phyloP scores from a whole-genome alignment of 768 basidiomycete species.

The Inosperma sp. region DNA sequence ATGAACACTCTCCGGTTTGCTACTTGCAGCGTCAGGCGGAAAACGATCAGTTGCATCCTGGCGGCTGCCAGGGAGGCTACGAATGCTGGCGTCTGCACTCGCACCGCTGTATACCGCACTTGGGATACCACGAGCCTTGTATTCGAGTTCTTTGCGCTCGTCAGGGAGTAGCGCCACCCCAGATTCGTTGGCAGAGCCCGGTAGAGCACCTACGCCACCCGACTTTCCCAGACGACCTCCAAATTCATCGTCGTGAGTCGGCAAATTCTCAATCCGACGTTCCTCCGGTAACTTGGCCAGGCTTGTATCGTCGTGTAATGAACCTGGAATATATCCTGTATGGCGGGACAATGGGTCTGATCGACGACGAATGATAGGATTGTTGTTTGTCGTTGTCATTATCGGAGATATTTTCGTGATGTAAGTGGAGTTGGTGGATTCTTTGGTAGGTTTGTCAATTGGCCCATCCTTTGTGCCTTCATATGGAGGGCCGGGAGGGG shows the following conservation, averaged over 20 bases:
- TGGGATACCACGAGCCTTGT: neutral
- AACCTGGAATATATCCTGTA: conserved; percentile 3
- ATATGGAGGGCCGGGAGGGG: conserved; percentile 5
- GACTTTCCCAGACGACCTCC: neutral
- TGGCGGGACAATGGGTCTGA: neutral
- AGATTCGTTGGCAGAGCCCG: conserved; percentile 1
- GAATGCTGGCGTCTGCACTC: conserved; percentile 6
- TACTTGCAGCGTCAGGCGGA: neutral
- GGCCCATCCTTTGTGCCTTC: conserved; percentile 6
- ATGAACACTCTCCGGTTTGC: too few species aligned
- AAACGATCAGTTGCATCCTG: neutral
- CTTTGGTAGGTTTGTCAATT: neutral
- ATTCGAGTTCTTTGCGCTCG: neutral
- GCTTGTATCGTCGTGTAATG: conserved; percentile 4
- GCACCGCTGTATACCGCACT: neutral
- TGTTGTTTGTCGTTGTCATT: conserved; percentile 7
- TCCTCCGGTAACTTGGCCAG: conserved; percentile 10
- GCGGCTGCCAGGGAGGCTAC: conserved; percentile 1
- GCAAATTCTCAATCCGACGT: conserved; percentile 1
- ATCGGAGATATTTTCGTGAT: conserved; percentile 1
- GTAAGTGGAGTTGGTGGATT: neutral
- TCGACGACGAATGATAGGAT: neutral
- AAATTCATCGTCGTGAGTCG: conserved; percentile 6
- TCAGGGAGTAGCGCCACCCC: conserved; percentile 8
- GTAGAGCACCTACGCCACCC: conserved; percentile 7